Evolutionary conservation across 192 early-diverging fungal genomes (phyloP), one percentile per base, ranked within the genome.

Genomic region (Podila clonocystis): DNA sequence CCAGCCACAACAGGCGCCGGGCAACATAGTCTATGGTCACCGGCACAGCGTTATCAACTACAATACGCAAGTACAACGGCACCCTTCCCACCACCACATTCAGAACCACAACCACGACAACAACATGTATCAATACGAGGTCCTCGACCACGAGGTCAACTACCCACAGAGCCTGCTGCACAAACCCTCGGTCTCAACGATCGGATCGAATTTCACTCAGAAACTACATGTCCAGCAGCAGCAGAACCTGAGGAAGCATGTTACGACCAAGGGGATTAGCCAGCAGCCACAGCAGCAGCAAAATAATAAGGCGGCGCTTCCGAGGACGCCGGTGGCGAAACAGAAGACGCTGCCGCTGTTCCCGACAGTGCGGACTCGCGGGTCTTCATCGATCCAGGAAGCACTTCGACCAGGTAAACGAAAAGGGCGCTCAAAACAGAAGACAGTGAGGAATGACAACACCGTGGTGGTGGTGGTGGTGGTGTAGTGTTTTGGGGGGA

Each of bases 351-450:
- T 80, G 22, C 77, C 66, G 0, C 49, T 80, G 30, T 80, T 80
- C 49, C 77, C 77, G 4, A 80, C 77, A 2, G 58, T 67, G 17
- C 63, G 77, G 28, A 80, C 77, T 0, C 61, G 77, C 50, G 77
- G 77, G 3, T 19, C 66, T 11, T 13, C 63, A n/a, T 65, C 48
- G 9, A 30, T 61, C 24, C 77, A 65, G 48, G 58, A 76, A 33
- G 31, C 41, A 58, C 41, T 80, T 1, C 66, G 63, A 57, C 70
- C 77, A 69, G 70, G 77, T 80, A 73, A 69, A 19, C n/a, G n/a
- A 9, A 30, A 11, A 55, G 9, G 26, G 31, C 2, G 50, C 6
- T 29, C 20, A 50, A 17, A 2, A 33, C 33, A 33, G 33, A 36
- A 26, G 48, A 8, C 5, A 50, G 7, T 17, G 3, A 50, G 15